Percentiles rank a stretch among this genome's conserved stretches.
Conservation (phyloP, 129 eudicot species). For the Erigeron canadensis region DNA sequence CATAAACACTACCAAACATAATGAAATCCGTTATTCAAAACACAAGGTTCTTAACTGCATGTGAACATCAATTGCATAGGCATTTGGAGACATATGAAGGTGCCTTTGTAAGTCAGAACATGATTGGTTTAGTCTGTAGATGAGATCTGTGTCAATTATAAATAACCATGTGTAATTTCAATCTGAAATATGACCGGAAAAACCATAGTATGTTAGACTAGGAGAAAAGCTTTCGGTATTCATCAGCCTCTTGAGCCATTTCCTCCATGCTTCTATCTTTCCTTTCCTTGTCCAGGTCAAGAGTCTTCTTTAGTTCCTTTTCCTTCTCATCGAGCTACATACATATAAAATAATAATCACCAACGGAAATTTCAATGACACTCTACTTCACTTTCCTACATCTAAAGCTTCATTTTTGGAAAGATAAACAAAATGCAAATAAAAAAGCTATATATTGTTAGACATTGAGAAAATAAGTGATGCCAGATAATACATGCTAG, state of each 20-base stretch:
- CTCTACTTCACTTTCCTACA: neutral
- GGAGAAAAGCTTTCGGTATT: conserved; percentile 58
- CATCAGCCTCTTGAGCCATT: conserved; percentile 84
- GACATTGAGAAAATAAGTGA: neutral
- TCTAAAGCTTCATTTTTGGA: neutral
- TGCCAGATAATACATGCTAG: neutral
- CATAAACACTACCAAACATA: neutral
- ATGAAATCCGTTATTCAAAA: neutral
- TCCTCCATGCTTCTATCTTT: conserved; percentile 86
- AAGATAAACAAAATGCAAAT: neutral
- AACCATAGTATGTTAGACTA: conserved; percentile 18
- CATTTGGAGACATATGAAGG: neutral
- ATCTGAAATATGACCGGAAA: neutral
- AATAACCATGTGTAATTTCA: neutral
- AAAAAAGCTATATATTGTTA: neutral
- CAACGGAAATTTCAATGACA: neutral
- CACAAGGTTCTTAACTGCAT: neutral
- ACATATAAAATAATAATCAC: neutral
- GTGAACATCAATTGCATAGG: neutral
- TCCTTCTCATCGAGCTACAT: conserved; percentile 84
- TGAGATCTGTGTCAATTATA: neutral
- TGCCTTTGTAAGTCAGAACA: neutral
- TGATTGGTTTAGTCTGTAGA: neutral
- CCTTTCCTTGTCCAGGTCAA: conserved; percentile 88
- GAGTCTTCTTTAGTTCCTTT: conserved; percentile 75